A percentile compares a stretch with the other conserved stretches of the same genome.
Conservation (phyloP, 2,329 filamentous ascomycete genomes). For the Malbranchea cinnamomea region DNA sequence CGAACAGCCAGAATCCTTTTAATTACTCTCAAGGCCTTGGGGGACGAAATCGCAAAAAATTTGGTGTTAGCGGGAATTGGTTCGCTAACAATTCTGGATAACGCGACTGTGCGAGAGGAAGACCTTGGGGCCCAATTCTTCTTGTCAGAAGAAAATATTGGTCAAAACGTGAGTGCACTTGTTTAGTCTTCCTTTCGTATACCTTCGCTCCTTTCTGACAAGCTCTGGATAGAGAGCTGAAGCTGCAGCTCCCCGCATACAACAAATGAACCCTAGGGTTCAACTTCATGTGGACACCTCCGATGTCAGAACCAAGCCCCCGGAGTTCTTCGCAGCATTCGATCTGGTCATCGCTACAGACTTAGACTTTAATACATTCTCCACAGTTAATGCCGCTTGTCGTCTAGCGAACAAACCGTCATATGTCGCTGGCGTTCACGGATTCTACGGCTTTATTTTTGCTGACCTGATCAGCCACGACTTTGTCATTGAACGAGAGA, state of each 20-base stretch:
- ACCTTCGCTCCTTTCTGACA: slow-evolving; percentile 11
- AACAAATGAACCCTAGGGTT: slow-evolving; percentile 81
- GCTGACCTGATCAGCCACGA: slow-evolving; percentile 82
- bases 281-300: slow-evolving; percentile 54
- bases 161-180: slow-evolving; percentile 46
- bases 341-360: slow-evolving; percentile 85
- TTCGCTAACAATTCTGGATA: slow-evolving; percentile 77
- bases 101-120: slow-evolving; percentile 56
- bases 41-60: slow-evolving; percentile 94
- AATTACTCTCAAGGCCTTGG: slow-evolving; percentile 73
- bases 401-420: slow-evolving; percentile 66
- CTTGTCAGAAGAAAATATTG: slow-evolving; percentile 55
- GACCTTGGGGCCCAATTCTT: slow-evolving; percentile 79
- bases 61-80: slow-evolving; percentile 86
- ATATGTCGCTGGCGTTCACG: slow-evolving; percentile 76
- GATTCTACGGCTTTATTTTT: slow-evolving; percentile 90
- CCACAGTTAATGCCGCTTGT: slow-evolving; percentile 72
- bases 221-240: slow-evolving; percentile 48
- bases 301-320: slow-evolving; percentile 51
- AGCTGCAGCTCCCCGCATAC: slow-evolving; percentile 62
- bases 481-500: slow-evolving; percentile 74
- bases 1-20: slow-evolving; percentile 80
- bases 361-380: slow-evolving; percentile 58
- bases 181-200: not conserved
- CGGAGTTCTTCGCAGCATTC: slow-evolving; percentile 63